Percentiles rank a stretch among this genome's conserved stretches.
Conservation (phyloP, 805 yeast species). For the Saturnispora hagleri region DNA sequence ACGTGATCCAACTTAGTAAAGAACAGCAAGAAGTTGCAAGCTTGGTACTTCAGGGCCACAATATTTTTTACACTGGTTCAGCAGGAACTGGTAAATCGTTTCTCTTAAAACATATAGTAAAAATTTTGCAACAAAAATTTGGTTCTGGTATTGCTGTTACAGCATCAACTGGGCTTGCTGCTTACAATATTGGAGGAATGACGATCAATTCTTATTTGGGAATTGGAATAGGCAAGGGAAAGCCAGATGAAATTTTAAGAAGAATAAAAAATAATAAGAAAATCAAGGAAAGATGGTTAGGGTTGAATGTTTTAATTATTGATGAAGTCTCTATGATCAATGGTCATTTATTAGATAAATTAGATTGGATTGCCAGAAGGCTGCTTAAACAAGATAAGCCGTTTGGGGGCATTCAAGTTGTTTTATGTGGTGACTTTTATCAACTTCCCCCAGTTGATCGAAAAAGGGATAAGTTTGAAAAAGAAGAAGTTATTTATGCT, state of each 20-base stretch:
- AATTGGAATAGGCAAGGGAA: slow-evolving; percentile 61
- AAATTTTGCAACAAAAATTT: slow-evolving; percentile 37
- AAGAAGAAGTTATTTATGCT: slow-evolving; percentile 38
- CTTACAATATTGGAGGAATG: slow-evolving; percentile 71
- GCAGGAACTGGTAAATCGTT: slow-evolving; percentile 99
- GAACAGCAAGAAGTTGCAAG: slow-evolving; percentile 63
- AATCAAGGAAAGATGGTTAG: slow-evolving; percentile 45
- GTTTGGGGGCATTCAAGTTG: slow-evolving; percentile 74
- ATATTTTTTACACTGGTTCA: slow-evolving; percentile 89
- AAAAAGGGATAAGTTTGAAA: slow-evolving; percentile 17
- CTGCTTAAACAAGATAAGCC: slow-evolving; percentile 40
- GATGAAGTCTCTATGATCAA: slow-evolving; percentile 82
- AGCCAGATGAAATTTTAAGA: slow-evolving; percentile 35
- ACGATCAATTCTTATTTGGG: slow-evolving; percentile 74
- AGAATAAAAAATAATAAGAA: slow-evolving; percentile 46
- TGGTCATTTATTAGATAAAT: slow-evolving; percentile 54
- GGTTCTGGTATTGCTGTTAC: slow-evolving; percentile 59
- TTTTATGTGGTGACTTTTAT: slow-evolving; percentile 74
- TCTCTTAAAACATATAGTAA: slow-evolving; percentile 56
- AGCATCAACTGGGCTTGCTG: slow-evolving; percentile 81
- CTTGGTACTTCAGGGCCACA: slow-evolving; percentile 51
- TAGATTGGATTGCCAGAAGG: slow-evolving; percentile 49
- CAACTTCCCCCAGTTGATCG: slow-evolving; percentile 64
- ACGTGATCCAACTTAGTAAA: slow-evolving; percentile 29
- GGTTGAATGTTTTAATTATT: slow-evolving; percentile 49